Conservation (phyloP, 208 protist genomes). For the Trypanosoma conorhini region DNA sequence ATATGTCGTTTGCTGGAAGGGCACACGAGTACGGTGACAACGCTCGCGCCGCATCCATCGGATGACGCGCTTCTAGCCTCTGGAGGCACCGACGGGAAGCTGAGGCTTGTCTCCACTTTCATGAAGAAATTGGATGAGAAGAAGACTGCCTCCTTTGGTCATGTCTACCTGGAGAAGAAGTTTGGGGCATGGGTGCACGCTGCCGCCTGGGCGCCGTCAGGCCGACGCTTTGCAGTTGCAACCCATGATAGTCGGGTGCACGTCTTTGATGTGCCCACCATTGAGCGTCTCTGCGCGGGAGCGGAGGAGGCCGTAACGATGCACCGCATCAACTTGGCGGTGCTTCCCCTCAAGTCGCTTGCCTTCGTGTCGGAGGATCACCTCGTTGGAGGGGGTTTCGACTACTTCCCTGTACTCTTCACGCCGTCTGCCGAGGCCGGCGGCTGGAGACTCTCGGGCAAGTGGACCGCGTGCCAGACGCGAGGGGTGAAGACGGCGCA, state of each 20-base stretch:
- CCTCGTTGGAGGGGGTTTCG: slow-evolving; percentile 39
- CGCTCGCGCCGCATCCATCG: slow-evolving; percentile 47
- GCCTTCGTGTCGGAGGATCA: slow-evolving; percentile 28
- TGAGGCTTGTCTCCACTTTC: slow-evolving; percentile 48
- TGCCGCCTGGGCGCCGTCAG: slow-evolving; percentile 35
- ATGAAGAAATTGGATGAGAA: slow-evolving; percentile 52
- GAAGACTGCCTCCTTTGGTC: slow-evolving; percentile 24
- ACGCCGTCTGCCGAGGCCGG: neutral
- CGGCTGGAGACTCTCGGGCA: slow-evolving; percentile 23
- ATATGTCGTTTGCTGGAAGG: slow-evolving; percentile 38
- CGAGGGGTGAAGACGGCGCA: slow-evolving; percentile 23
- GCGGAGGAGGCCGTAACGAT: neutral
- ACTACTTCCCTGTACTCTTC: slow-evolving; percentile 33
- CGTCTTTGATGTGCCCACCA: slow-evolving; percentile 13
- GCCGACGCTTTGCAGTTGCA: slow-evolving; percentile 28
- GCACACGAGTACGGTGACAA: slow-evolving; percentile 36
- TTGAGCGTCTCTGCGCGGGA: neutral
- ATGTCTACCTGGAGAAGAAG: slow-evolving; percentile 24
- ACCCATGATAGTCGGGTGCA: slow-evolving; percentile 40
- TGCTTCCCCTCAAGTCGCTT: slow-evolving; percentile 27
- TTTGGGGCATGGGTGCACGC: slow-evolving; percentile 38
- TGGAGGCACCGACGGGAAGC: slow-evolving; percentile 42
- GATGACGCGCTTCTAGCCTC: slow-evolving; percentile 48
- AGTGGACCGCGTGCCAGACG: slow-evolving; percentile 14
- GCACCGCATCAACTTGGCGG: slow-evolving; percentile 24